A percentile compares a stretch with the other conserved stretches of the same genome.
phyloP scores from a whole-genome alignment of 2,329 filamentous ascomycete species.

The Botryotinia convoluta region DNA sequence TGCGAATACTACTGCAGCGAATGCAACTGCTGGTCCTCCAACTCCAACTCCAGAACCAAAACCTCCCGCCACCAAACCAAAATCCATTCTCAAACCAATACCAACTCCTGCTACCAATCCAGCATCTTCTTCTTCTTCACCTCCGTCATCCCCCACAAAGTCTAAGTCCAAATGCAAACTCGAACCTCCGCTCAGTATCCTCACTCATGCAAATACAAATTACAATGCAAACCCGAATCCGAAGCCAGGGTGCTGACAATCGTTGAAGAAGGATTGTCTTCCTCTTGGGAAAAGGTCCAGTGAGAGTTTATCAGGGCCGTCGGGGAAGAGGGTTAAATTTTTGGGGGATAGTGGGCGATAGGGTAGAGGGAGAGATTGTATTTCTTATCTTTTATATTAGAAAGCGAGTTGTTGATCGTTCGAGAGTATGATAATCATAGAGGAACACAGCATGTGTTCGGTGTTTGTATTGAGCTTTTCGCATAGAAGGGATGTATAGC shows the following conservation, averaged over 20 bases:
- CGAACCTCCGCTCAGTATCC: not conserved
- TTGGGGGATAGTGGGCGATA: not conserved
- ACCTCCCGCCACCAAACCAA: not conserved
- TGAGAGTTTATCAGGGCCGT: not conserved
- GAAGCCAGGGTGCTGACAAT: not conserved
- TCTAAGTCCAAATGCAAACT: not conserved
- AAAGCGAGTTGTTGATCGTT: not conserved
- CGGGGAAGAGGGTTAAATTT: not conserved
- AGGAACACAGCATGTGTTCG: not conserved
- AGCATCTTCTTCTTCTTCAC: not conserved
- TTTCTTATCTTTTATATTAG: not conserved
- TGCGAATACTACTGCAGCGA: not conserved
- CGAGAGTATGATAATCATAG: not conserved
- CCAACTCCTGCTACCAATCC: not conserved
- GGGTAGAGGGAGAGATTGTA: not conserved
- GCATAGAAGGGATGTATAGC: not conserved
- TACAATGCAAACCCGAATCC: not conserved
- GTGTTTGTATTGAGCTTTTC: not conserved
- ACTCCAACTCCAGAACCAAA: not conserved
- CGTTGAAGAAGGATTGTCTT: not conserved
- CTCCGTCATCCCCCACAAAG: not conserved
- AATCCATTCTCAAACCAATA: not conserved
- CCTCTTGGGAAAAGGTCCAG: not conserved
- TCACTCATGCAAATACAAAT: not conserved
- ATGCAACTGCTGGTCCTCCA: not conserved